Evolutionary conservation across 768 basidiomycete genomes (phyloP), one percentile per base, ranked within the genome.

Genomic region (Ramaria rubella): DNA sequence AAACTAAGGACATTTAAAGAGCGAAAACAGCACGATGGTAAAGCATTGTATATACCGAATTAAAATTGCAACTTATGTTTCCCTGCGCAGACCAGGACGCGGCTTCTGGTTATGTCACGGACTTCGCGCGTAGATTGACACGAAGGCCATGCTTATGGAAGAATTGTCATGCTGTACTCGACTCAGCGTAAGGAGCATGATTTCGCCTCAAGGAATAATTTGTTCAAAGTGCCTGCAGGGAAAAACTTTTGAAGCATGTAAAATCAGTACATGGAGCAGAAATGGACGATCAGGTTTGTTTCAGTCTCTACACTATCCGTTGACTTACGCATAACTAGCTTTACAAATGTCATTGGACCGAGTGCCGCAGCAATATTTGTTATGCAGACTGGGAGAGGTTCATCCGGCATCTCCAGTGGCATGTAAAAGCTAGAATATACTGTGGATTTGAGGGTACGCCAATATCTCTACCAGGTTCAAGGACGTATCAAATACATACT

Each of bases 111-210:
- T n/a, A 14, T 24, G 46, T 30, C 46, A 2, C 17, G 27, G 55
- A 56, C 27, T 56, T 48, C 21, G 46, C 44, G 40, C 46, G 29
- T 19, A 45, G 42, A 49, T 27, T 56, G 19, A 49, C 34, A 2
- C 29, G 73, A 59, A 65, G 72, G 43, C 69, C 66, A 11, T 89
- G 86, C 68, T 74, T 72, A 65, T 90, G 86, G 86, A 68, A 67
- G 55, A 72, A 72, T 26, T 90, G 87, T 67, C 73, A 72, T 57
- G 72, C 71, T 40, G 61, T 80, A 14, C 62, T 86, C 60, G 85
- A 83, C 63, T 82, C 81, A 44, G 68, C 71, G 5, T 56, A 56
- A 46, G 43, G n/a, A 46, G 9, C 2, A 29, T 56, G 1, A 14
- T 1, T 17, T 30, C 8, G 12, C 26, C 17, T 30, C 31, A 34